Base-by-base conservation (phyloP, 2,329 filamentous ascomycete species). In the Kalaharituber pfeilii region DNA sequence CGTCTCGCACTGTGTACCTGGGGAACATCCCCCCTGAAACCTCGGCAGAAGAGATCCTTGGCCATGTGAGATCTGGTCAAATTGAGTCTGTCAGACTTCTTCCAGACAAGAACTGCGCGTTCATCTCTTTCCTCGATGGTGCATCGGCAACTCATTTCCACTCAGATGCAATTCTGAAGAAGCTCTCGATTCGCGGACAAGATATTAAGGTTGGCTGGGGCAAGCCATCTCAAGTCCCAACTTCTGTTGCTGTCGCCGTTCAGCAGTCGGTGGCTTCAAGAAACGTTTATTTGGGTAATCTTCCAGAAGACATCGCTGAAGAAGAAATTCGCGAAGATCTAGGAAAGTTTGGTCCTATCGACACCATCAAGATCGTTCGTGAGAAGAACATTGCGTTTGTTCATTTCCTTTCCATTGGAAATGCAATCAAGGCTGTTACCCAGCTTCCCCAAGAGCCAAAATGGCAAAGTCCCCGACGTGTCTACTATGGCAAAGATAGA, bases 191-290 rank as follows among this genome's bases (percentile, higher is more conserved):
- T 73, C 88, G 94, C 71, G 89, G 89, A 25, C 91, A 96, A 73
- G 91, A 98, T 68, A 95, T 98, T 74, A 98, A 98, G 75, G 88
- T 98, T 65, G 91, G 91, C 59, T 98, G 91, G 91, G 91, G 91
- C 60, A 98, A 98, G 72, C 89, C 91, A 28, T 96, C 91, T 2
- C 89, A 94, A 70, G 91, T 98, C 0, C 91, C 91, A 2, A 96
- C 89, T 2, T 96, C 91, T 1, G 91, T 98, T 49, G 87, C 88
- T n/a, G 75, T 96, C 55, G 89, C 91, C 49, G 91, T 96, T 28
- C 91, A 98, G 72, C 91, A 98, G 70, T 95, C 88, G 11, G 88
- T 88, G 52, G 91, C 91, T 27, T 98, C 91, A 18, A 80, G 91
- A 60, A 98, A 98, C 66, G 91, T 98, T 29, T 98, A 98, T 67